Evolutionary conservation across 345 rosid species (phyloP), one percentile per base, ranked within the genome.

Genomic region (Balakata baccata): DNA sequence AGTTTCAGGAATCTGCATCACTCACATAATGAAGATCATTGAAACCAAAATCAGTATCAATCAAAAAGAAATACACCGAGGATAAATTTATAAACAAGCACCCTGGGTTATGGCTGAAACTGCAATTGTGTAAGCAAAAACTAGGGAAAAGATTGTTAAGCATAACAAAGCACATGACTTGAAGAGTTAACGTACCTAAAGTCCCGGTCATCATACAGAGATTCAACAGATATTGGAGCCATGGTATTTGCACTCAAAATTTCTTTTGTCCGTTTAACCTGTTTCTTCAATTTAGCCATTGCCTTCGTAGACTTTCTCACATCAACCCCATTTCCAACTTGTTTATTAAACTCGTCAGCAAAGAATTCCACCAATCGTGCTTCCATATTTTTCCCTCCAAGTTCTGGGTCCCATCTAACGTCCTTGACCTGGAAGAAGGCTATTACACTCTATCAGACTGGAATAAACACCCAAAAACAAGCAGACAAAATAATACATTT

Each of bases 261-360:
- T 84, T 93, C 99, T 81, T 96, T 96, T 16, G 99, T 93, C 20
- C 99, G 98, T 81, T 93, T 96, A 61, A 96, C 97, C 86, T 93
- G 99, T 74, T 96, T 96, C 86, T 96, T 96, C 77, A 96, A 78
- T 82, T 96, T 96, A 81, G 99, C 99, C 97, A 96, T 93, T 58
- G 99, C 94, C 86, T 96, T 96, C 22, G 97, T 91, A 75, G 79
- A 85, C 81, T 86, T 83, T 84, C 97, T 89, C 80, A 95, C 99
- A 78, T 95, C 99, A 84, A 89, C 47, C 47, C 47, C 97, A 81
- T 80, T 84, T 56, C 98, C 99, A 61, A 88, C 84, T 79, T 93
- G 91, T 79, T 90, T 90, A 84, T 96, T 96, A 79, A 96, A 93
- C 82, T 96, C 96, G 78, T 93, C 99, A 1, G 98, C 94, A 80